These are phyloP conservation scores for Fragaria nilgerrensis DNA, from an alignment of 306 rosid species.

Conservation along the genomic window DNA sequence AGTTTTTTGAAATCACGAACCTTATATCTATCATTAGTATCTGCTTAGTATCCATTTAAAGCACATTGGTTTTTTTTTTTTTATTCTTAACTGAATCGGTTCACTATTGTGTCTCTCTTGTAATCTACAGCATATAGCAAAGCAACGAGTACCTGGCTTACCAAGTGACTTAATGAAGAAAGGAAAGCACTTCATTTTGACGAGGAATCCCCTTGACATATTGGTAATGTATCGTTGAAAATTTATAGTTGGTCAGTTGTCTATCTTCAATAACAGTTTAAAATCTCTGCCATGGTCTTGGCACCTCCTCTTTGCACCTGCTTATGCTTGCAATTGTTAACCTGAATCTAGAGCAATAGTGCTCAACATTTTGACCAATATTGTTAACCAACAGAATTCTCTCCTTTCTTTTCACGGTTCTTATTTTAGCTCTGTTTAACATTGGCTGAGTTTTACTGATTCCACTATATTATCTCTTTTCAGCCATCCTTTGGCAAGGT, in stretches of 20 bases:
- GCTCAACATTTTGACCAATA: too few relatives aligned
- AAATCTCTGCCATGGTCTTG: background rate
- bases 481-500: conserved; percentile 83
- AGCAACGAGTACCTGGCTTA: conserved; percentile 59
- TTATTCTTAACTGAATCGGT: background rate
- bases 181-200: conserved; percentile 81
- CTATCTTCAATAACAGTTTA: conserved; percentile 1
- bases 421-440: background rate
- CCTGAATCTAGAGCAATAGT: background rate
- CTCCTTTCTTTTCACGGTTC: too few relatives aligned
- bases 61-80: background rate
- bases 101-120: conserved; percentile 1
- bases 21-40: background rate
- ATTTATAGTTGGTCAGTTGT: conserved; percentile 13
- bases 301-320: background rate
- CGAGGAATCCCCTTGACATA: conserved; percentile 75
- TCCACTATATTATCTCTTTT: conserved; percentile 17
- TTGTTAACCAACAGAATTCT: too few relatives aligned
- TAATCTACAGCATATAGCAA: conserved; percentile 65
- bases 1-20: background rate
- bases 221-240: conserved; percentile 42
- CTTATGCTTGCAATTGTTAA: background rate
- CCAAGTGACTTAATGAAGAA: conserved; percentile 56
- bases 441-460: conserved; percentile 23
- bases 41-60: background rate